These are phyloP conservation scores for Plenodomus biglobosus DNA, from an alignment of 2,329 filamentous ascomycete species.

Conservation along the genomic window DNA sequence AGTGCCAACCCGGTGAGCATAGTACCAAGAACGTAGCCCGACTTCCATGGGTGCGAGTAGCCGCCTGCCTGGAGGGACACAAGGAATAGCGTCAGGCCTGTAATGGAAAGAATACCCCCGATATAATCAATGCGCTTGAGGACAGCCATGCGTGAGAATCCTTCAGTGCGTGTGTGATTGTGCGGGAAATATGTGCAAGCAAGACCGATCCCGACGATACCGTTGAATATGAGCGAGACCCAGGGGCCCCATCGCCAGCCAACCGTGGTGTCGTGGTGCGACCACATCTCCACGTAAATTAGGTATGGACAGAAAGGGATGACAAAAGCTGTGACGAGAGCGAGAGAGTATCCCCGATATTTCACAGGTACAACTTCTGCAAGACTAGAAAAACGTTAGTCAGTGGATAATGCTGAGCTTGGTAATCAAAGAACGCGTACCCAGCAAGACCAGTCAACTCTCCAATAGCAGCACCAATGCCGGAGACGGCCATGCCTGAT, in stretches of 20 bases:
- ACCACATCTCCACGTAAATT: constrained; percentile 36
- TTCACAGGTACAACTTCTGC: constrained; percentile 40
- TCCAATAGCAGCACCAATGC: constrained; percentile 39
- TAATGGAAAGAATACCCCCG: constrained; percentile 35
- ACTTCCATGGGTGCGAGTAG: constrained; percentile 45
- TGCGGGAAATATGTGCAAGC: constrained; percentile 38
- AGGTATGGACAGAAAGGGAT: constrained; percentile 41
- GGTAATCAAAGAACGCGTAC: constrained; percentile 26
- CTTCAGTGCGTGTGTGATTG: constrained; percentile 36
- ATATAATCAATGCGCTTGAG: constrained; percentile 39
- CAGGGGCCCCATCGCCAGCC: constrained; percentile 43
- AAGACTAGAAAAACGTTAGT: constrained; percentile 21
- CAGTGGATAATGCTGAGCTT: neutral
- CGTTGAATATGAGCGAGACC: constrained; percentile 39
- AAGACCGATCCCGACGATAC: constrained; percentile 33
- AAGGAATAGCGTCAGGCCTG: constrained; percentile 40
- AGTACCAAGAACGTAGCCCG: constrained; percentile 42
- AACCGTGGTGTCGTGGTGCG: constrained; percentile 22
- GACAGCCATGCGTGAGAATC: constrained; percentile 32
- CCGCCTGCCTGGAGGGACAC: constrained; percentile 47
- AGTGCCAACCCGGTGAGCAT: constrained; percentile 42
- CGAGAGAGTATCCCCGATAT: constrained; percentile 38
- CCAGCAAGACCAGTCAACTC: constrained; percentile 42
- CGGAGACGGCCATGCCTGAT: constrained; percentile 2
- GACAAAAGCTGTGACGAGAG: constrained; percentile 38